Base-by-base conservation (phyloP, 1,139 yeast genomes). In the Suzukiozyma palmioleophila region DNA sequence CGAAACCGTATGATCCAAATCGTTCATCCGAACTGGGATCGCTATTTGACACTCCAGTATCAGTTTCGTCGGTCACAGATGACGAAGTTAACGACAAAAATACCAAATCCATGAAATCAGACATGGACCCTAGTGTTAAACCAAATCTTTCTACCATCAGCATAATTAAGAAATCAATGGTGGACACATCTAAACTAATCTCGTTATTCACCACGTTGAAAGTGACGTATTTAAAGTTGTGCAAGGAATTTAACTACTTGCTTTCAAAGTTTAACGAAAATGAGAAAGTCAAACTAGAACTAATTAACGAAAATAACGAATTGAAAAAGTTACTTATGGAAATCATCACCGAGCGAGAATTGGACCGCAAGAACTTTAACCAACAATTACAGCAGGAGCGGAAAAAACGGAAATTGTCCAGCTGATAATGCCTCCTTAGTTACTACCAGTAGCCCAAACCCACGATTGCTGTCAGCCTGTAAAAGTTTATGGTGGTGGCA, bases 171-270 rank as follows among this genome's bases (percentile, higher is more conserved):
- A 50, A 49, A 35, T 50, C 62, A 18, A 62, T 64, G 66, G 50
- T 59, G 26, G 51, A 61, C 30, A 57, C 59, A 55, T 60, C 63
- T 13, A 58, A 52, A 41, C 40, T 63, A 30, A 51, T 58, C 16
- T 56, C 64, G 2, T 56, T 64, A 7, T 64, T 60, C 49, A 56
- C 64, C 2, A 56, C 66, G 2, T 54, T 64, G 38, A 62, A 62
- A 39, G 53, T 60, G 2, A 63, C 70, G 8, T 64, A 64, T 44
- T 48, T 64, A 43, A 64, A 64, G 44, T 53, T 64, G 38, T 64
- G 70, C 44, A 63, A 61, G 39, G 70, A 64, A 40, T 64, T 63
- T 53, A 64, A 64, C 44, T 63, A 59, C 43, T 48, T 64, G 29
- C 52, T 64, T 40, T 50, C 53, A 34, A 62, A 62, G 45, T 64